Evolutionary conservation across 208 protist genomes (phyloP).

Genomic region (Acanthamoeba royreba): DNA sequence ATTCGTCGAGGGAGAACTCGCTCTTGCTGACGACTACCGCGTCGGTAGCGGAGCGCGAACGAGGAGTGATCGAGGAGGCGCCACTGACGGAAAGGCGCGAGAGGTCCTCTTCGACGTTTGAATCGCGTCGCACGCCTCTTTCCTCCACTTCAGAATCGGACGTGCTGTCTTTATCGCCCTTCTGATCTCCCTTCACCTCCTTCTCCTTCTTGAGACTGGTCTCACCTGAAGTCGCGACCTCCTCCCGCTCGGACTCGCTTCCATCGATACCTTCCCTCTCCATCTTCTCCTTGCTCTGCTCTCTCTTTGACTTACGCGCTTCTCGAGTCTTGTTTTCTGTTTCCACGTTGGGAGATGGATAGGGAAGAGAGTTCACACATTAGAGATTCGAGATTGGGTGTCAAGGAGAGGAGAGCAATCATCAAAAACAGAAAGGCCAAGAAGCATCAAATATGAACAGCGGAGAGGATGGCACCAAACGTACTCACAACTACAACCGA

Average conservation of each 20-base stretch:
- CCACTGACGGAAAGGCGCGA: too few species aligned
- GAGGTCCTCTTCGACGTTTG: neutral
- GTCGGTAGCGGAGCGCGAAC: neutral
- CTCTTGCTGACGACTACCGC: neutral
- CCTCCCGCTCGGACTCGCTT: neutral
- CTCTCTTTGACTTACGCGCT: too few species aligned
- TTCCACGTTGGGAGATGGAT: too few species aligned
- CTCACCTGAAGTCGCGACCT: neutral
- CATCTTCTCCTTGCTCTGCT: neutral
- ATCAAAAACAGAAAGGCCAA: neutral
- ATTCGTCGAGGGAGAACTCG: constrained; percentile 11
- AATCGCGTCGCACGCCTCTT: neutral
- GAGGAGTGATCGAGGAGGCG: neutral
- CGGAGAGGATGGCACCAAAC: neutral
- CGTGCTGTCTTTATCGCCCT: neutral
- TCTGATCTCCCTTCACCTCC: neutral
- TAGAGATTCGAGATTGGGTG: too few species aligned
- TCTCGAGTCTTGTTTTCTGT: neutral
- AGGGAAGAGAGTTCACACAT: too few species aligned
- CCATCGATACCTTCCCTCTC: neutral
- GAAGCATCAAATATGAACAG: neutral
- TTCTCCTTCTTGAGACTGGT: neutral
- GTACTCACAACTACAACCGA: neutral
- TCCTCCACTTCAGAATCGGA: constrained; percentile 10
- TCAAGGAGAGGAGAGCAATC: too few species aligned